A percentile compares a stretch with the other conserved stretches of the same genome.
These are phyloP conservation scores for Alternaria sp. DNA, from an alignment of 2,329 filamentous ascomycete genomes.

Conservation along the genomic window DNA sequence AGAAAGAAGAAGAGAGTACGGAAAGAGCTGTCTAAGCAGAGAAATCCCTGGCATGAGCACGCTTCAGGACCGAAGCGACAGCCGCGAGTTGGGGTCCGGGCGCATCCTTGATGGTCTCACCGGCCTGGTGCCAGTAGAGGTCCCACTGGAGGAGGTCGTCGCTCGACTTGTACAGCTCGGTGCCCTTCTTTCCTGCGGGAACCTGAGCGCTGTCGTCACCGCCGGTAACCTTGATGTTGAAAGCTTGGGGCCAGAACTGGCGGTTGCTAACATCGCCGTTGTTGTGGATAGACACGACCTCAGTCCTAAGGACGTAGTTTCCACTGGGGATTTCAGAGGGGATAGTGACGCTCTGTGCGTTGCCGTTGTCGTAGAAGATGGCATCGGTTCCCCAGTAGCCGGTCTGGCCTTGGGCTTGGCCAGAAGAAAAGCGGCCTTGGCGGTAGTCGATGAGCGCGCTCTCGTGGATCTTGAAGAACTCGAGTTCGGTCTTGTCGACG, in stretches of 20 bases:
- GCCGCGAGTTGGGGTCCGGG: slow-evolving; percentile 38
- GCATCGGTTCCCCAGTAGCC: slow-evolving; percentile 47
- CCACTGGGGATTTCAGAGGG: slow-evolving; percentile 44
- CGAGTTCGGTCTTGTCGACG: slow-evolving; percentile 41
- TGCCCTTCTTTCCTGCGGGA: slow-evolving; percentile 42
- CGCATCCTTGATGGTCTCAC: slow-evolving; percentile 31
- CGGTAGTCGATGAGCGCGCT: slow-evolving; percentile 40
- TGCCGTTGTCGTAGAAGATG: slow-evolving; percentile 48
- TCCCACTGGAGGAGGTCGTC: slow-evolving; percentile 44
- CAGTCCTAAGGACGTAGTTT: slow-evolving; percentile 49
- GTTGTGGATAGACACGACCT: slow-evolving; percentile 49
- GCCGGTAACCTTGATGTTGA: slow-evolving; percentile 47
- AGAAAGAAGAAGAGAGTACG: slow-evolving; percentile 4
- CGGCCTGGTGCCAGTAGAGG: slow-evolving; percentile 43
- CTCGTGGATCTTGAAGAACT: slow-evolving; percentile 50
- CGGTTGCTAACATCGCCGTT: slow-evolving; percentile 43
- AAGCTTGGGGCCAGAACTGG: slow-evolving; percentile 50
- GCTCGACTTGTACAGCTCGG: slow-evolving; percentile 39
- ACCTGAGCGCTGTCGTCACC: slow-evolving; percentile 38
- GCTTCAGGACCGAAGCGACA: slow-evolving; percentile 24
- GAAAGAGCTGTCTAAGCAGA: slow-evolving; percentile 25
- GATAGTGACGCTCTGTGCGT: slow-evolving; percentile 45
- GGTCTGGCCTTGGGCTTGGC: slow-evolving; percentile 30
- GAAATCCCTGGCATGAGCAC: slow-evolving; percentile 41
- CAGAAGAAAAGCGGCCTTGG: slow-evolving; percentile 38